phyloP scores from a whole-genome alignment of 805 yeast species.

The Lachancea kluyveri region DNA sequence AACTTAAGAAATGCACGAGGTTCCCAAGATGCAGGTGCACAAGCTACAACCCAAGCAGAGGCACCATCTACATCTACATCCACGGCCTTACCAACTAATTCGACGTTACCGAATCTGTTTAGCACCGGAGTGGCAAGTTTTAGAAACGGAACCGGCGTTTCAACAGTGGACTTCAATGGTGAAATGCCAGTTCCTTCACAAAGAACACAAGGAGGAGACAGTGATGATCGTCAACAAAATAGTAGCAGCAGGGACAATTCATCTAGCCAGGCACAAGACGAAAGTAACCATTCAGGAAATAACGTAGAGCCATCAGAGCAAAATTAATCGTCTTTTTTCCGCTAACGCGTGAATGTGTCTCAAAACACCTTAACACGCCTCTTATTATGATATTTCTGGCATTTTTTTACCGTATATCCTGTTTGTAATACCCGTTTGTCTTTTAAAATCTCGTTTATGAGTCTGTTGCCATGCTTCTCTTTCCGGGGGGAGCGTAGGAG shows the following conservation, averaged over 20 bases:
- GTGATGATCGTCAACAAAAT: slow-evolving; percentile 2
- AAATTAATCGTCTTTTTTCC: no score
- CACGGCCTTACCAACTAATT: not conserved
- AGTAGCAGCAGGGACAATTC: no score
- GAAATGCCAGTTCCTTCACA: slow-evolving; percentile 9
- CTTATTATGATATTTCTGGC: no score
- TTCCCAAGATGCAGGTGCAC: not conserved
- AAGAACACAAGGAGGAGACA: no score
- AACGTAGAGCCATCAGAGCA: no score
- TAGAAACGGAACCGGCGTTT: slow-evolving; percentile 27
- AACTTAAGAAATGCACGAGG: slow-evolving; percentile 1
- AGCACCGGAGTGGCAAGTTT: slow-evolving; percentile 31
- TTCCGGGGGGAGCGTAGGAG: no score
- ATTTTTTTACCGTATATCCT: no score
- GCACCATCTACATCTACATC: slow-evolving; percentile 1
- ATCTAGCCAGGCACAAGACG: not conserved
- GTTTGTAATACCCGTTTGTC: no score
- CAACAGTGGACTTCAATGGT: slow-evolving; percentile 13
- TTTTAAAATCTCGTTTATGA: no score
- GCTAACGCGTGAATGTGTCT: no score
- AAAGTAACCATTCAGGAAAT: not conserved
- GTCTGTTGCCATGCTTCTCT: no score
- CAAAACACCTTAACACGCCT: no score
- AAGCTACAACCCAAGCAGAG: not conserved
- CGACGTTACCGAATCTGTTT: slow-evolving; percentile 19